Percentiles rank a stretch among this genome's conserved stretches.
phyloP scores from a whole-genome alignment of 2,329 filamentous ascomycete species.

The Penicillium brasilianum region DNA sequence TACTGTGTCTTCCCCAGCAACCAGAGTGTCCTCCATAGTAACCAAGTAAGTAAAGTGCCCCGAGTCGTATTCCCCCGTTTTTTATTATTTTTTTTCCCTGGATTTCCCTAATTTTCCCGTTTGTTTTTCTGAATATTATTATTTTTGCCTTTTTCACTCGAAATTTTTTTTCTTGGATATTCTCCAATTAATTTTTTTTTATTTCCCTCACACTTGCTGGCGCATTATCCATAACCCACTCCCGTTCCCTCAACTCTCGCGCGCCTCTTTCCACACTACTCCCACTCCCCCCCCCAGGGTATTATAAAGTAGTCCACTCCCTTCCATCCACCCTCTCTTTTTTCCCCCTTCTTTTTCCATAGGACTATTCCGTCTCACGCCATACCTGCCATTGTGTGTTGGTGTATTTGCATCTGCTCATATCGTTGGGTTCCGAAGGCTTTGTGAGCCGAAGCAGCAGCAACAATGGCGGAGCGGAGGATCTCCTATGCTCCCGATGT shows the following conservation, averaged over 20 bases:
- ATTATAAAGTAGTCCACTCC: conserved; percentile 45
- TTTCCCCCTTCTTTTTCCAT: conserved; percentile 32
- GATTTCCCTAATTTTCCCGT: conserved; percentile 1
- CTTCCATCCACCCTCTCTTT: conserved; percentile 31
- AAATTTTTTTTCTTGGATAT: conserved; percentile 7
- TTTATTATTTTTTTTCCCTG: conserved; percentile 10
- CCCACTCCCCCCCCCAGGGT: conserved; percentile 26
- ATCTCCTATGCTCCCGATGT: conserved; percentile 52
- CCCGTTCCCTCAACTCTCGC: conserved; percentile 21
- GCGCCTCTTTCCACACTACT: conserved; percentile 26
- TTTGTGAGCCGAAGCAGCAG: conserved; percentile 45
- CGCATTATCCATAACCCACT: conserved; percentile 32
- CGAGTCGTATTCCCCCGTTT: not conserved
- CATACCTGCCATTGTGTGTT: conserved; percentile 42
- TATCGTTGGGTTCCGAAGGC: conserved; percentile 44
- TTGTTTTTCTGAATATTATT: conserved; percentile 11
- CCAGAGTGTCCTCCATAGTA: conserved; percentile 2
- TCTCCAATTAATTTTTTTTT: conserved; percentile 17
- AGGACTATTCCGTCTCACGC: conserved; percentile 48
- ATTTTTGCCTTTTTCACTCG: conserved; percentile 1
- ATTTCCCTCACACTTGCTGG: conserved; percentile 23
- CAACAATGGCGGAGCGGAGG: conserved; percentile 53
- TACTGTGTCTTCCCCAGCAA: conserved; percentile 5
- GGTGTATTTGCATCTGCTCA: conserved; percentile 43
- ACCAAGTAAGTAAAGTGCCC: not conserved